Conservation (phyloP, 257 asterid genomes). For the Osmanthus fragrans region DNA sequence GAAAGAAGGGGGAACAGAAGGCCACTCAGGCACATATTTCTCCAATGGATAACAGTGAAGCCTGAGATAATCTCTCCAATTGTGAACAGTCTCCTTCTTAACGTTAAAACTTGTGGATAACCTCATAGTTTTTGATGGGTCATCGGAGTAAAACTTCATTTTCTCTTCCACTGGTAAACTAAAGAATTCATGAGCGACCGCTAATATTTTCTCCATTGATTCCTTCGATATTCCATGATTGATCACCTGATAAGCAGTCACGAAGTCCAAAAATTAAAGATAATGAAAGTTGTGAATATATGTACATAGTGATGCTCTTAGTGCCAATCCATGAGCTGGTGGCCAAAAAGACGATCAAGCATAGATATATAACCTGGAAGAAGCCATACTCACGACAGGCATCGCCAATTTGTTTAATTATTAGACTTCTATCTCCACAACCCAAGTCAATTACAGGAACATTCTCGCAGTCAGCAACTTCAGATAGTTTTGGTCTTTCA, state of each 20-base stretch:
- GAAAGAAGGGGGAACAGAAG: slow-evolving; percentile 28
- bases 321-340: neutral
- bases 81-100: slow-evolving; percentile 22
- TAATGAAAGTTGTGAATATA: neutral
- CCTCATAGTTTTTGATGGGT: slow-evolving; percentile 32
- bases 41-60: slow-evolving; percentile 38
- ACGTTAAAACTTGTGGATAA: slow-evolving; percentile 32
- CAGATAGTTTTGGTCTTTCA: slow-evolving; percentile 34
- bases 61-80: slow-evolving; percentile 22
- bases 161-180: slow-evolving; percentile 32
- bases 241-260: slow-evolving; percentile 19
- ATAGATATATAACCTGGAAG: slow-evolving; percentile 27
- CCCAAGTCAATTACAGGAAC: slow-evolving; percentile 34
- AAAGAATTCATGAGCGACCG: slow-evolving; percentile 28
- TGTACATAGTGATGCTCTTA: neutral
- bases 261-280: neutral
- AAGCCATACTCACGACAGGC: slow-evolving; percentile 33
- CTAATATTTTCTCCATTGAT: slow-evolving; percentile 17
- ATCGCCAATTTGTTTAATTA: slow-evolving; percentile 19
- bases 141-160: slow-evolving; percentile 38
- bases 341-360: neutral
- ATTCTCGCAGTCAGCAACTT: slow-evolving; percentile 25
- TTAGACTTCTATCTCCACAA: slow-evolving; percentile 18
- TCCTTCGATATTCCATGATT: slow-evolving; percentile 32
- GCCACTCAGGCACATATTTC: slow-evolving; percentile 36